Evolutionary conservation across 2,329 filamentous ascomycete genomes (phyloP), one percentile per base, ranked within the genome.

Genomic region (Nannizziopsis barbatae): DNA sequence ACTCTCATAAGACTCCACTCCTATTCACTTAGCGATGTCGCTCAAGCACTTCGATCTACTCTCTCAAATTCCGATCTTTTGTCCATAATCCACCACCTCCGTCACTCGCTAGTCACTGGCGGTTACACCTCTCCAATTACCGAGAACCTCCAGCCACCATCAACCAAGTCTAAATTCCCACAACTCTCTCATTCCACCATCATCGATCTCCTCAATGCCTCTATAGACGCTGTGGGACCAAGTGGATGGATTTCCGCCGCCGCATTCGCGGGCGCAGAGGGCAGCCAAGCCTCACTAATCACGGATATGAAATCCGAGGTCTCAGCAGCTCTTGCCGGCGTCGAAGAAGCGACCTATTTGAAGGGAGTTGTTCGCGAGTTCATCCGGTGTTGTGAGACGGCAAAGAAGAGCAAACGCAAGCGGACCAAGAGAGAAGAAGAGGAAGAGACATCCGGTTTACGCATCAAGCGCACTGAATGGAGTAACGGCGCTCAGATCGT

Each of bases 221-320:
- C 68, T 31, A 62, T 74, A 36, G 71, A 74, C 54, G 67, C 68
- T 39, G 62, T 73, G 27, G 71, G 71, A 4, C 69, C 71, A 1
- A 67, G 68, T 2, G 71, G 70, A 39, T 71, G 69, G 69, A 65
- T 71, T 43, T 63, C 67, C 8, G 67, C 65, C 12, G 58, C 62
- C 5, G 57, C 56, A 14, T 56, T 64, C 30, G 58, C 61, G 36
- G 63, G 62, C 14, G 55, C 58, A 17, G 53, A 61, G 27, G 60
- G 58, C 33, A 63, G 67, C 49, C 67, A 71, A 49, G 61, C 65
- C 32, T 68, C 71, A 37, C 60, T 72, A 11, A 65, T 73, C 44
- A 62, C 67, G 12, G 69, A 73, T 42, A 67, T 74, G 62, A 66
- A 69, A 50, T 68, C 69, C 3, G 71, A 74, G 53, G 62, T 74